Base-by-base conservation (phyloP, 805 yeast genomes). In the Saccharomycopsis vini region DNA sequence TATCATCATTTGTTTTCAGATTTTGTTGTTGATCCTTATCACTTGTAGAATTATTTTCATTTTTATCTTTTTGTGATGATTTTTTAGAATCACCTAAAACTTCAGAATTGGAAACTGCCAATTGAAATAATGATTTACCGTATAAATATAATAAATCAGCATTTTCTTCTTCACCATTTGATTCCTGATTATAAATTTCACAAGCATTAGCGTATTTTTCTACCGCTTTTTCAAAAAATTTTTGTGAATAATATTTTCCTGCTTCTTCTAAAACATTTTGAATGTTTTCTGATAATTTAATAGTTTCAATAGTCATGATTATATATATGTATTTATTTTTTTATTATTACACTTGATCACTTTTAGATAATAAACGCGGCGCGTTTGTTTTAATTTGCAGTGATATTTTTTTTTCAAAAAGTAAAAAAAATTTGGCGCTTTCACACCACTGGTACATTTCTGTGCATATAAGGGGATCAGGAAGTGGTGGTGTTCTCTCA, bases 201-300 rank as follows among this genome's bases (percentile, higher is more conserved):
- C 92, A 75, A 9, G 97, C 97, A 43, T 75, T 77, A 5, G 95
- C 73, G 64, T 92, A 92, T 52, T 80, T 77, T 20, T 71, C 73
- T 42, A 87, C 71, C 3, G 98, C 97, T 31, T 62, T 68, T 13
- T 67, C 69, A 58, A 73, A 90, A 54, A 88, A 77, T 57, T 71
- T 79, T 43, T 68, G 67, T 18, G 95, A 87, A 56, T 75, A 80
- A 2, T 72, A 66, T 53, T 74, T 71, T 4, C 83, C 73, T 2
- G 87, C 95, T 21, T 73, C 73, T 3, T 73, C 68, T 5, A 84
- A 60, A 18, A 80, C 56, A 33, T 64, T 62, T 38, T 64, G 62
- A 23, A 81, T 60, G 36, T 72, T 73, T 5, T 58, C 55, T 1
- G 72, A 57, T 46, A 68, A 69, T 16, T 51, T 13, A 7, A 18